These are phyloP conservation scores for Citrus unshiu DNA, from an alignment of 345 rosid genomes.

Conservation along the genomic window DNA sequence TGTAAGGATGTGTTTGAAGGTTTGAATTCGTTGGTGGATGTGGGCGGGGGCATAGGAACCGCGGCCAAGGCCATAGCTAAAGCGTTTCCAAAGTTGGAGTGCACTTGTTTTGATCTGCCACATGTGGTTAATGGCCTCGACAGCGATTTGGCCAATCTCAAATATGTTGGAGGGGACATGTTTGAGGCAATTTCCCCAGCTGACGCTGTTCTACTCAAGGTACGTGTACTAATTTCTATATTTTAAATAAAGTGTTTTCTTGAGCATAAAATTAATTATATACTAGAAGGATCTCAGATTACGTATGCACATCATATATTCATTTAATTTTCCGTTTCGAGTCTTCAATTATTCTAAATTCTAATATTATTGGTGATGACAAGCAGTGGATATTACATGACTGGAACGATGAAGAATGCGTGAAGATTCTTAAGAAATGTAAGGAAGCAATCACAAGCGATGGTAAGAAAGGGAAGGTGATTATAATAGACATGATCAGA, in stretches of 20 bases:
- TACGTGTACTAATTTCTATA: background rate
- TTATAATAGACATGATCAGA: slow-evolving; percentile 7
- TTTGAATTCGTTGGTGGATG: slow-evolving; percentile 34
- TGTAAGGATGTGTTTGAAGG: slow-evolving; percentile 28
- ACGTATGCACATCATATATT: background rate
- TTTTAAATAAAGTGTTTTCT: background rate
- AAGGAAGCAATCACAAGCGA: background rate
- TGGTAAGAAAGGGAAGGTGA: slow-evolving; percentile 10
- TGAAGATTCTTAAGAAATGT: background rate
- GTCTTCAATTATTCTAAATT: background rate
- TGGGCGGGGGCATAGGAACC: slow-evolving; percentile 43
- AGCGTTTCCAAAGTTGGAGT: slow-evolving; percentile 29
- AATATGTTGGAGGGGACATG: slow-evolving; percentile 32
- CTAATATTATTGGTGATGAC: too few species aligned
- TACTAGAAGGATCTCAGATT: too few species aligned
- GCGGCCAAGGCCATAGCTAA: slow-evolving; percentile 23
- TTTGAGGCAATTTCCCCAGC: slow-evolving; percentile 34
- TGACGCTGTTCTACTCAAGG: slow-evolving; percentile 33
- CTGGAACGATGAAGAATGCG: slow-evolving; percentile 1
- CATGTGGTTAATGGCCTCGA: slow-evolving; percentile 29
- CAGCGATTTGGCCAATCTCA: slow-evolving; percentile 17
- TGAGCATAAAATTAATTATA: background rate
- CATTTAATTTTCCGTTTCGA: background rate
- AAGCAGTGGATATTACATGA: slow-evolving; percentile 15
- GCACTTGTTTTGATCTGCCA: slow-evolving; percentile 39